phyloP scores from a whole-genome alignment of 805 yeast genomes.

The Metschnikowia corniflorae region DNA sequence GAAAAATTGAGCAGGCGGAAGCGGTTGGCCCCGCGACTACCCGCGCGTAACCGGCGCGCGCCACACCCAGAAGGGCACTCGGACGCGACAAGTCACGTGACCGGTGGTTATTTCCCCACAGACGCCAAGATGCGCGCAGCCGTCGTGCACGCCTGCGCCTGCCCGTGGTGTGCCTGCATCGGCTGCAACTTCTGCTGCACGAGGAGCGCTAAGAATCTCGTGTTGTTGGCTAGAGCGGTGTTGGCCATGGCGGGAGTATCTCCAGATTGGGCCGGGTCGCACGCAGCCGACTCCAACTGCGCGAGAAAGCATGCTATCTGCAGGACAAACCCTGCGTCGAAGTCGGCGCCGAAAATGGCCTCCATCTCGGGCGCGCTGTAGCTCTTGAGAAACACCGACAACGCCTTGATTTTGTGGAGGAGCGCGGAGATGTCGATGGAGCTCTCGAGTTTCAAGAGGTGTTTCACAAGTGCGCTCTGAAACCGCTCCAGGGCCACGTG shows the following conservation, averaged over 20 bases:
- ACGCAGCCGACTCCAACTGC: constrained; percentile 10
- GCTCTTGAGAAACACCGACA: constrained; percentile 13
- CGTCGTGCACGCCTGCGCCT: too few species aligned
- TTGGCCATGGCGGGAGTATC: constrained; percentile 2
- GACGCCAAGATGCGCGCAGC: too few species aligned
- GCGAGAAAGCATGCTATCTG: constrained; percentile 12
- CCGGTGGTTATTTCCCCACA: too few species aligned
- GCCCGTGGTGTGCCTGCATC: neutral
- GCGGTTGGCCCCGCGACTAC: too few species aligned
- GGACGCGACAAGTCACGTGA: too few species aligned
- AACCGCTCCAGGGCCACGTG: neutral
- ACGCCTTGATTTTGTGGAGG: constrained; percentile 13
- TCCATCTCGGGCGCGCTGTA: constrained; percentile 3
- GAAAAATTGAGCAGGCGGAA: too few species aligned
- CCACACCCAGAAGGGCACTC: too few species aligned
- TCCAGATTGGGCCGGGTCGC: neutral
- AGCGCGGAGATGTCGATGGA: constrained; percentile 10
- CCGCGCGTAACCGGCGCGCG: too few species aligned
- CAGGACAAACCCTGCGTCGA: constrained; percentile 9
- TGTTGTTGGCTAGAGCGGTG: constrained; percentile 27
- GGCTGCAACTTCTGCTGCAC: constrained; percentile 5
- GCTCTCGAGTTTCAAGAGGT: constrained; percentile 5
- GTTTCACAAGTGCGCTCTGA: constrained; percentile 4
- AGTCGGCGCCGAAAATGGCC: constrained; percentile 6
- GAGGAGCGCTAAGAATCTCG: constrained; percentile 26